Evolutionary conservation across 2,329 filamentous ascomycete genomes (phyloP), one percentile per base, ranked within the genome.

Genomic region (Fusarium dlaminii): DNA sequence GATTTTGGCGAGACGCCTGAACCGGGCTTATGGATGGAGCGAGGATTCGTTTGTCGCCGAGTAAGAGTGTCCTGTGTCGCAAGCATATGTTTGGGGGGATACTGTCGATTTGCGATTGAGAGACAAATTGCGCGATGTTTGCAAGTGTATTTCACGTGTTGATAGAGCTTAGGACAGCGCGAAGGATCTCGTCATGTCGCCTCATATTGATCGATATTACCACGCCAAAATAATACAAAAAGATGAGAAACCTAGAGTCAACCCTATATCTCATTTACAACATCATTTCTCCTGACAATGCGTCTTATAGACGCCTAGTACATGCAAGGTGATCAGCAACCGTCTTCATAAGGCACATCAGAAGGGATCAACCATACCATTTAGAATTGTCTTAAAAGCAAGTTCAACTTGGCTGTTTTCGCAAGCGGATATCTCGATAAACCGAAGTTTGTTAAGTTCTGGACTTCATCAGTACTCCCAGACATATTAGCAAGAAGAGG

Each of bases 11-110:
- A 73, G 75, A 24, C 76, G 82, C 12, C 54, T 86, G 62, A 80
- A 75, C 13, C 76, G 79, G 24, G 62, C 76, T 13, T 85, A 84
- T 68, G 83, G 82, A 7, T 85, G 83, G 83, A 68, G 61, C 7
- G 73, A 80, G 24, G 39, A 71, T 8, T 82, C 79, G 0, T 85
- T 85, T 76, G 66, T 63, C 79, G 27, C 27, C 20, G 18, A n/a
- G 5, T 63, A 46, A 18, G 9, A n/a, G 30, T 8, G 5, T 32
- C 4, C 15, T 5, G 1, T 20, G 8, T 15, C 2, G 10, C n/a
- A 24, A 15, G n/a, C 1, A 11, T 1, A 11, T 1, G 2, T 11
- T 11, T 6, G 17, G 9, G 27, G 4, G n/a, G 22, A 24, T 6
- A 10, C 17, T 24, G 22, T 24, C 30, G 8, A 24, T 14, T 32